Evolutionary conservation across 2,329 filamentous ascomycete genomes (phyloP), one percentile per base, ranked within the genome.

Genomic region (Botrytis aclada): DNA sequence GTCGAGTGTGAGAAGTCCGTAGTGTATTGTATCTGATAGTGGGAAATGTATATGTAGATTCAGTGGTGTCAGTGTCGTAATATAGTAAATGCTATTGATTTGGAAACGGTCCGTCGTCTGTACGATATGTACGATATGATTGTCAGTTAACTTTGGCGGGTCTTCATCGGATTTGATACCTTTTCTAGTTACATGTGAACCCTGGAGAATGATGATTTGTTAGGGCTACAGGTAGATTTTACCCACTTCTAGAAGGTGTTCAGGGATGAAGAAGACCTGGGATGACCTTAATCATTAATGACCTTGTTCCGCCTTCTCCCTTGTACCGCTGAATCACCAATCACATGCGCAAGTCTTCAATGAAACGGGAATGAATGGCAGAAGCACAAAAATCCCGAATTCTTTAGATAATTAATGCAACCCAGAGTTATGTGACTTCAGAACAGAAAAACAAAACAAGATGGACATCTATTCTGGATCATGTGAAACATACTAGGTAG

Each of bases 401-500:
- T 25, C 45, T 14, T 25, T 51, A 6, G 47, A n/a, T 51, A 25
- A 51, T 61, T 61, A 37, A 61, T 37, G 32, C 32, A 39, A 20
- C 22, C 20, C 37, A 18, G 41, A 41, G 22, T 20, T 62, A n/a
- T 43, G 37, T 63, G 61, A 43, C 39, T 29, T 16, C 37, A 63
- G 39, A 37, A n/a, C 34, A 16, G 18, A 37, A 37, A n/a, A 25
- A 39, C 20, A 25, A 22, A 37, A 25, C 18, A n/a, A 61, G 58
- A 39, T 39, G 56, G 16, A 37, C 25, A 41, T 62, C 12, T 29
- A 14, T 39, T 70, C 34, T 29, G 54, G 41, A 22, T 39, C 58
- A 51, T 63, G 34, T 70, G 69, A 70, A 63, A 70, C 69, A 70
- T 62, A 9, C 51, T 56, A 18, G 14, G n/a, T 56, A 56, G 51